A percentile compares a stretch with the other conserved stretches of the same genome.
Conservation (phyloP, 306 rosid genomes). For the Prunus davidiana region DNA sequence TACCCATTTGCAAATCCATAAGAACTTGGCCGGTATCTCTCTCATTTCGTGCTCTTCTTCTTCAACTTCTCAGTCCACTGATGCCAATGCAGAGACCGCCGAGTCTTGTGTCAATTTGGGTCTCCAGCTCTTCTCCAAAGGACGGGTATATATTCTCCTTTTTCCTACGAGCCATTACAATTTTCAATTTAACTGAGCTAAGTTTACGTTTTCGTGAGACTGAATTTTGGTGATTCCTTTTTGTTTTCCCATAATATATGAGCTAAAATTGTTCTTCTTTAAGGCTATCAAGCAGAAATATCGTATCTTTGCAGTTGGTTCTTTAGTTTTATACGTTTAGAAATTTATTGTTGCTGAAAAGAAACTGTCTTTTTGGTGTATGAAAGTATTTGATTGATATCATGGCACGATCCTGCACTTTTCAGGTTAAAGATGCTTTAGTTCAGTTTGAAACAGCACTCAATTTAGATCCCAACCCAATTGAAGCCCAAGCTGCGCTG, state of each 20-base stretch:
- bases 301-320: not conserved
- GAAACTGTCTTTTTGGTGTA: not conserved
- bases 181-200: not conserved
- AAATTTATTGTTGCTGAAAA: not conserved
- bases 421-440: constrained; percentile 95
- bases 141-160: constrained; percentile 57
- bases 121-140: constrained; percentile 89
- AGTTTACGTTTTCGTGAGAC: not conserved
- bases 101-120: constrained; percentile 85
- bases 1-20: constrained; percentile 26
- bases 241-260: not conserved
- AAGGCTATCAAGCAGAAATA: not conserved
- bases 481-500: constrained; percentile 90
- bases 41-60: constrained; percentile 49
- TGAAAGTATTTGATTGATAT: not conserved
- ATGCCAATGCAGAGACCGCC: constrained; percentile 56
- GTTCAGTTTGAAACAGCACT: constrained; percentile 84
- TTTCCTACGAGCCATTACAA: not conserved
- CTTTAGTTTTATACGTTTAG: not conserved
- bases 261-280: not conserved
- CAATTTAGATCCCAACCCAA: constrained; percentile 69
- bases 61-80: constrained; percentile 70
- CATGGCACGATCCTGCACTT: constrained; percentile 10
- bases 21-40: constrained; percentile 19
- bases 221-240: not conserved